phyloP scores from a whole-genome alignment of 2,329 filamentous ascomycete species.

The Penicillium verrucosum region DNA sequence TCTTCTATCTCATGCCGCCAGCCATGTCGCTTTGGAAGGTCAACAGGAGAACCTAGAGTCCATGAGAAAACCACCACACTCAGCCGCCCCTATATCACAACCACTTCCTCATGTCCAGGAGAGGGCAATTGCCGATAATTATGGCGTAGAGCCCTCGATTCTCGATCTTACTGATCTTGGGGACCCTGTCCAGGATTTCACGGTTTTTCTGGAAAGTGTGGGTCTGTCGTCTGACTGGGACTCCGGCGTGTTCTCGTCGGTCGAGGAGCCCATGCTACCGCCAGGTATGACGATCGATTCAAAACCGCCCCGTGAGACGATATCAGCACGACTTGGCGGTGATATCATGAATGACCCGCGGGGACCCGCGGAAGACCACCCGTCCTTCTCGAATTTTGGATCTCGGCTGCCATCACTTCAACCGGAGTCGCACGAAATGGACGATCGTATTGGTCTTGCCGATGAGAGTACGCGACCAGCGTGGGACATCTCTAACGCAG shows the following conservation, averaged over 20 bases:
- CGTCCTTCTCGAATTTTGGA: constrained; percentile 49
- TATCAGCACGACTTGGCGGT: constrained; percentile 36
- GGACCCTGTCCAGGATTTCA: constrained; percentile 50
- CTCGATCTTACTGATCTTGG: constrained; percentile 47
- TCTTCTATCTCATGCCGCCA: constrained; percentile 48
- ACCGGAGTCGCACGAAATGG: constrained; percentile 45
- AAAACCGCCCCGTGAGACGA: constrained; percentile 33
- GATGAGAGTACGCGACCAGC: constrained; percentile 45
- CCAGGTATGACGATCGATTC: constrained; percentile 37
- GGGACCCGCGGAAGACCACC: constrained; percentile 38
- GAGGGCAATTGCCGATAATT: constrained; percentile 41
- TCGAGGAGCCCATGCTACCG: constrained; percentile 40
- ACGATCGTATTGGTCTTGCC: constrained; percentile 41
- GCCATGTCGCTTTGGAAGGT: constrained; percentile 48
- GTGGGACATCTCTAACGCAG: constrained; percentile 48
- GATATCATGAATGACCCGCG: constrained; percentile 42
- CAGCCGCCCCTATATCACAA: constrained; percentile 32
- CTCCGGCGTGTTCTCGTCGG: constrained; percentile 45
- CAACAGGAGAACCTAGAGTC: constrained; percentile 43
- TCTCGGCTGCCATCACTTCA: constrained; percentile 48
- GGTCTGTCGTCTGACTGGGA: constrained; percentile 50
- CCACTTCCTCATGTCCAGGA: constrained; percentile 36
- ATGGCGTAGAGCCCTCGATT: constrained; percentile 45
- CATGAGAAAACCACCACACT: constrained; percentile 35
- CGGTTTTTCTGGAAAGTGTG: constrained; percentile 49